phyloP scores from a whole-genome alignment of 192 early-diverging fungal genomes.

The Spinellus fusiger region DNA sequence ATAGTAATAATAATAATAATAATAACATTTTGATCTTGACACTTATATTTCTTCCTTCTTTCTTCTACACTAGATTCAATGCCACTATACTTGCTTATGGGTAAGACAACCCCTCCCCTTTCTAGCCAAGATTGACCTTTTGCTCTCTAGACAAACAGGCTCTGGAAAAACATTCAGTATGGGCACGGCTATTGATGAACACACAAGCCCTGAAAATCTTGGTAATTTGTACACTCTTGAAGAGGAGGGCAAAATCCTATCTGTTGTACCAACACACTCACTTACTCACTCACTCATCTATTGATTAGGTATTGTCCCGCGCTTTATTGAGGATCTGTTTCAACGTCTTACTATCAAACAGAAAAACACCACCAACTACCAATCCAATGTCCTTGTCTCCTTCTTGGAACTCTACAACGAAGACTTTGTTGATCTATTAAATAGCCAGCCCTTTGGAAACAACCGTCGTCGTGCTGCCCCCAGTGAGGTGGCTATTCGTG shows the following conservation, averaged over 20 bases:
- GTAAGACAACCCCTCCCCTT: constrained; percentile 22
- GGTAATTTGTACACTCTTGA: background rate
- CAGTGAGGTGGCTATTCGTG: constrained; percentile 45
- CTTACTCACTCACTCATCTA: background rate
- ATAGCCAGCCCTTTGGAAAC: constrained; percentile 19
- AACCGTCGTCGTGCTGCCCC: constrained; percentile 23
- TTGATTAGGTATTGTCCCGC: constrained; percentile 53
- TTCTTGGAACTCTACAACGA: constrained; percentile 98
- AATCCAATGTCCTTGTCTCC: constrained; percentile 58
- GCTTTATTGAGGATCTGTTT: constrained; percentile 59
- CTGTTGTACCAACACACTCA: constrained; percentile 2
- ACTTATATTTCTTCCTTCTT: background rate
- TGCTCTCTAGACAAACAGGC: constrained; percentile 67
- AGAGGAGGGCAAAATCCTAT: background rate
- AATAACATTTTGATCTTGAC: background rate
- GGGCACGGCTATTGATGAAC: constrained; percentile 63
- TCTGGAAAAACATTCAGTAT: constrained; percentile 95
- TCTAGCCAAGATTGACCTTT: background rate
- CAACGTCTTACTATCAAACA: constrained; percentile 25
- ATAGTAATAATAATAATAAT: background rate
- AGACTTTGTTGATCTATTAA: constrained; percentile 86
- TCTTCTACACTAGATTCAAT: background rate
- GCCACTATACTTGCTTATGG: constrained; percentile 66
- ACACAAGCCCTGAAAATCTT: background rate
- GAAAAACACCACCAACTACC: constrained; percentile 25